phyloP scores from a whole-genome alignment of 345 rosid species.

The Citrus trifoliata region DNA sequence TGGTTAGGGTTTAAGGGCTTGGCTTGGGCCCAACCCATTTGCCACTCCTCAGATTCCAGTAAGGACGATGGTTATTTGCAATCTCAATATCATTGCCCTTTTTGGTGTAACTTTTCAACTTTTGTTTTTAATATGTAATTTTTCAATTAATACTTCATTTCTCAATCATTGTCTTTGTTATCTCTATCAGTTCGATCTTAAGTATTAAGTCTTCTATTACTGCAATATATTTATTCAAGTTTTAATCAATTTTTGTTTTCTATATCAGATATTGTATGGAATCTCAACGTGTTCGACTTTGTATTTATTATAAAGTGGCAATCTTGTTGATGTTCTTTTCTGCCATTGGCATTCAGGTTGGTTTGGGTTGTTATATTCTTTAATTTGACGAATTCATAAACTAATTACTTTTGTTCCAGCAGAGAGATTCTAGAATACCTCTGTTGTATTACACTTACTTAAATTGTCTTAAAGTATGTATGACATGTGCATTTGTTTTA shows the following conservation, averaged over 20 bases:
- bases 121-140: no score
- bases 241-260: neutral
- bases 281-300: neutral
- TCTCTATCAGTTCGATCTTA: neutral
- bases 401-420: neutral
- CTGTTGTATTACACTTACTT: neutral
- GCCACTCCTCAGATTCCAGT: no score
- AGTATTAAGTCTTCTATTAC: neutral
- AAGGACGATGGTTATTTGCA: no score
- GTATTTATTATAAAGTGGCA: conserved; percentile 6
- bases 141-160: neutral
- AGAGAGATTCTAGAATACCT: neutral
- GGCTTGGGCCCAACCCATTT: no score
- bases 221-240: neutral
- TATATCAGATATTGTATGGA: conserved; percentile 28
- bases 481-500: no score
- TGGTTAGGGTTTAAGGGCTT: no score
- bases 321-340: conserved; percentile 23
- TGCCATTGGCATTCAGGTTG: conserved; percentile 8
- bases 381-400: neutral
- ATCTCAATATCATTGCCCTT: no score
- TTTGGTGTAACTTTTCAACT: no score
- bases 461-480: neutral
- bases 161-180: neutral
- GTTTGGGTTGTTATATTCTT: conserved; percentile 9